phyloP scores from a whole-genome alignment of 495 filamentous ascomycete species.

The Glutinoglossum americanum region DNA sequence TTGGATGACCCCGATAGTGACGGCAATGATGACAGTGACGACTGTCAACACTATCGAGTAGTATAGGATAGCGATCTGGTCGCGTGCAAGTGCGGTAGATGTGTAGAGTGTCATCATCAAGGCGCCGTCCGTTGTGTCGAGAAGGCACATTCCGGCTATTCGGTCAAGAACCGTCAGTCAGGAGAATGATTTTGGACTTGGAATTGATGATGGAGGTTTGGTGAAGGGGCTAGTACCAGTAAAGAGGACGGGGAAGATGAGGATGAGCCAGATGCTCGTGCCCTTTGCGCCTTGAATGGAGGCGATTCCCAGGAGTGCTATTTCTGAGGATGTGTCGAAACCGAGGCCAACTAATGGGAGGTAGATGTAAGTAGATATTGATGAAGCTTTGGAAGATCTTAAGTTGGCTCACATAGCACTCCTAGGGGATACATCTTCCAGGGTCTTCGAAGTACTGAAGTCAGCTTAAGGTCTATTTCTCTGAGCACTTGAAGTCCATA shows the following conservation, averaged over 20 bases:
- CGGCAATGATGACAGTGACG: constrained; percentile 71
- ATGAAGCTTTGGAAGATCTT: background rate
- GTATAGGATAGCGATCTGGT: constrained; percentile 73
- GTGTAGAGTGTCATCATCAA: constrained; percentile 92
- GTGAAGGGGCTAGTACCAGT: constrained; percentile 32
- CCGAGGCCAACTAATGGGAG: constrained; percentile 44
- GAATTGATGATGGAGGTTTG: background rate
- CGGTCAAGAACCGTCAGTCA: background rate
- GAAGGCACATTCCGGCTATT: constrained; percentile 63
- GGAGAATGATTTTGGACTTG: background rate
- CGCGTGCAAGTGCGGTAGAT: constrained; percentile 45
- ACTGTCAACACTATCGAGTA: constrained; percentile 80
- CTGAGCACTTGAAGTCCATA: constrained; percentile 9
- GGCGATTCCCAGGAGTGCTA: constrained; percentile 78
- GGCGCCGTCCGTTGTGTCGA: constrained; percentile 79
- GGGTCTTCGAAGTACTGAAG: constrained; percentile 23
- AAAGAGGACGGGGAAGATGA: constrained; percentile 81
- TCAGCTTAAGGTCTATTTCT: background rate
- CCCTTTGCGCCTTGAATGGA: constrained; percentile 67
- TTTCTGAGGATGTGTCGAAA: constrained; percentile 89
- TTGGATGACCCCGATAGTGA: constrained; percentile 72
- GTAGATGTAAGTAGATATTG: constrained; percentile 5
- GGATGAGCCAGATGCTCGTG: constrained; percentile 80
- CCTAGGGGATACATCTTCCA: constrained; percentile 98
- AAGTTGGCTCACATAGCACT: constrained; percentile 30